Conservation (phyloP, 441 rosid genomes). For the Metrosideros polymorpha region DNA sequence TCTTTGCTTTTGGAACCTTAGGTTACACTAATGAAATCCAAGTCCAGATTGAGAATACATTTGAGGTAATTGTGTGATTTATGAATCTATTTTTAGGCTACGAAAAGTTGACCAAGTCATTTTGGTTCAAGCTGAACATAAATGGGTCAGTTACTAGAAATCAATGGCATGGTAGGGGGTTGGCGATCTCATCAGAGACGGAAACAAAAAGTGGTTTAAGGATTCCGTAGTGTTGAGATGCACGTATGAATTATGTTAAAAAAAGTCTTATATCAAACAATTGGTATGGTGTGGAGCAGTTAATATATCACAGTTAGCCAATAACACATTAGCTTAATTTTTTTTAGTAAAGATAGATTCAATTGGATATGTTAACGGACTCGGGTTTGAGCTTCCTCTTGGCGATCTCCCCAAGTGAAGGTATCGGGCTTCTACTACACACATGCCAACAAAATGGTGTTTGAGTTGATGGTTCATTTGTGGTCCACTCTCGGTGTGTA, state of each 20-base stretch:
- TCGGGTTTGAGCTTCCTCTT: fast-evolving
- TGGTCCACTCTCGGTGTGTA: not conserved
- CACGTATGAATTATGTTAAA: fast-evolving
- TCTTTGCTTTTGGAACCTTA: not conserved
- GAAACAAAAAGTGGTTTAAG: not conserved
- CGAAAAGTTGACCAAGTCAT: not conserved
- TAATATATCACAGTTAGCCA: not conserved
- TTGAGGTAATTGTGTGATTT: not conserved
- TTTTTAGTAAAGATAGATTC: fast-evolving
- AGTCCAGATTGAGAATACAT: not conserved
- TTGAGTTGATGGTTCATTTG: not conserved
- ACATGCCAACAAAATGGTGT: not conserved
- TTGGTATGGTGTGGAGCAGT: fast-evolving
- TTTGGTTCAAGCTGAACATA: not conserved
- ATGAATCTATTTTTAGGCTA: not conserved
- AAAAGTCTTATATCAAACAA: fast-evolving
- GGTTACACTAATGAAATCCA: not conserved
- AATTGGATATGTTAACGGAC: not conserved
- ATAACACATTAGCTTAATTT: not conserved
- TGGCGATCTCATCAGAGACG: not conserved
- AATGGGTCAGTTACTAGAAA: not conserved
- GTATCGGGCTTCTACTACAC: fast-evolving
- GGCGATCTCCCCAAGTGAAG: not conserved
- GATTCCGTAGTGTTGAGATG: not conserved
- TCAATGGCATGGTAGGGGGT: not conserved